Evolutionary conservation across 148 eudicot genomes (phyloP).

Genomic region (Nepenthes gracilis): DNA sequence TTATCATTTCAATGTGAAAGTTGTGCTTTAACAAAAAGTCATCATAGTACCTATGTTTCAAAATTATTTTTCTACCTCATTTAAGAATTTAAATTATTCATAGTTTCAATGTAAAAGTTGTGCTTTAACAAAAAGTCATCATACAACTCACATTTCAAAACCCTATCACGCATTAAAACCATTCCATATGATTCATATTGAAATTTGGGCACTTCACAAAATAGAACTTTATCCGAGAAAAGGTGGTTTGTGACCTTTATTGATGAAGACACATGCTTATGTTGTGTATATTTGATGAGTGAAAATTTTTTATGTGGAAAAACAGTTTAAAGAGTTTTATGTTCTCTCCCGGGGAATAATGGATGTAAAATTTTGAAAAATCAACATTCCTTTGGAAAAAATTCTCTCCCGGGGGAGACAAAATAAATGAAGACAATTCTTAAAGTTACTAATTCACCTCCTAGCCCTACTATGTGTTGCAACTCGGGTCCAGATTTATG

Average conservation of each 20-base stretch:
- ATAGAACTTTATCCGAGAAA: neutral
- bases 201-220: neutral
- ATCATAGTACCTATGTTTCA: no score
- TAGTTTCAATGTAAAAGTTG: no score
- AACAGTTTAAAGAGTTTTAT: neutral
- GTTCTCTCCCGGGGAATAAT: no score
- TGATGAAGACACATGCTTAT: neutral
- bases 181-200: neutral
- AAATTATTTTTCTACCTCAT: no score
- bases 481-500: no score
- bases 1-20: slow-evolving; percentile 1
- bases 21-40: neutral
- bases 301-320: neutral
- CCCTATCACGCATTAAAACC: neutral
- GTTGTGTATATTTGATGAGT: neutral
- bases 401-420: no score
- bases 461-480: no score
- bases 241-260: neutral
- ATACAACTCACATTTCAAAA: neutral
- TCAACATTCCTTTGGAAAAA: no score
- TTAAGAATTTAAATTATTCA: no score
- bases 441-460: no score
- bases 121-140: neutral
- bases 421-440: no score
- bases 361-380: no score